Evolutionary conservation across 331 rosid genomes (phyloP).

Genomic region (Dryas integrifolia): DNA sequence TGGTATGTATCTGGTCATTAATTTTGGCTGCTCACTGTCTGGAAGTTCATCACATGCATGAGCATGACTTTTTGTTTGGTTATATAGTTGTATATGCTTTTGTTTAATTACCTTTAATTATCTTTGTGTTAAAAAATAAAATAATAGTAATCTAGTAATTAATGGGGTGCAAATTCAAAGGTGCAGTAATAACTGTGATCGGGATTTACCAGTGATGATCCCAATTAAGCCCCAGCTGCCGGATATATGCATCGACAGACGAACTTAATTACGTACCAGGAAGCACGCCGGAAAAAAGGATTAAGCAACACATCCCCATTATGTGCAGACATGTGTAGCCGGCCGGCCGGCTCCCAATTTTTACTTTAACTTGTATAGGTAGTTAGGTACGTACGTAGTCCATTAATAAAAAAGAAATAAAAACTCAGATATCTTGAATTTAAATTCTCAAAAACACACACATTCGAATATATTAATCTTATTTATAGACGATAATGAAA

Average conservation of each 20-base stretch:
- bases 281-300: constrained; percentile 38
- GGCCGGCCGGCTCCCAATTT: no score
- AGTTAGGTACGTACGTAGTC: no score
- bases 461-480: no score
- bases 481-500: no score
- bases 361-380: no score
- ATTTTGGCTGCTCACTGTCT: background rate
- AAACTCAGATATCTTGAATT: no score
- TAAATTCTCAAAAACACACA: no score
- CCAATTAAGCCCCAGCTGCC: background rate
- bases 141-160: no score
- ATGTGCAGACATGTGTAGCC: background rate
- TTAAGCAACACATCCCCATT: constrained; percentile 19
- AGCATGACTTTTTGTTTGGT: background rate
- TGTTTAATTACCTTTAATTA: background rate
- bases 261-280: constrained; percentile 21
- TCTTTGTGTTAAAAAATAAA: background rate
- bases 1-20: background rate
- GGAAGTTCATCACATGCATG: background rate
- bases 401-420: no score
- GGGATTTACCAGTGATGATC: background rate
- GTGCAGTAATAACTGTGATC: constrained; percentile 8
- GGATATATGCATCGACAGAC: constrained; percentile 19
- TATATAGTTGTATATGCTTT: background rate
- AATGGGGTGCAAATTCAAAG: background rate